Base-by-base conservation (phyloP, 1,284 basidiomycete genomes). In the Lentinula novae-zelandiae region DNA sequence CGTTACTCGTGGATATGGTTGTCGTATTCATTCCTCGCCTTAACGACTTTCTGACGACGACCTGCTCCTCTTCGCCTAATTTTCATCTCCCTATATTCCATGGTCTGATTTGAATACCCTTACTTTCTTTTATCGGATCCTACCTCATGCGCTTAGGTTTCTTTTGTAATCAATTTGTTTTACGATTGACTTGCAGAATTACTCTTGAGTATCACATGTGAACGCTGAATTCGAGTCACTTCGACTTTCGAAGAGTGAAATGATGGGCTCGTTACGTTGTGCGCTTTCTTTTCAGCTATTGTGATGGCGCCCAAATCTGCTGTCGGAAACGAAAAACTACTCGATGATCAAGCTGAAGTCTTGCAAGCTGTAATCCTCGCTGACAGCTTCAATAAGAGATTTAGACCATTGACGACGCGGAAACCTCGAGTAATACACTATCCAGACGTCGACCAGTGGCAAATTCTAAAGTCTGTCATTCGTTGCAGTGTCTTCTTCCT, bases 311-410 rank as follows among this genome's bases (percentile, higher is more conserved):
- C 87, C 20, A 91, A 90, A 73, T 72, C 77, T 38, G 67, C 68
- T 38, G 68, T 73, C 48, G 78, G 76, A 33, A 89, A 87, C 68
- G 87, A 89, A 65, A 87, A 85, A 61, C 71, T 86, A 9, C 77
- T 82, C 17, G 80, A 78, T 54, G 83, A 85, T 20, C 89, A 94
- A 49, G 90, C 93, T 63, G 87, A 94, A 49, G 84, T 91, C 34
- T 77, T 98, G 2, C 95, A 96, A 70, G 95, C 95, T 39, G 92
- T 98, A 61, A 86, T 98, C 57, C 86, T 98, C 49, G 95, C 96
- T 12, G 95, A 98, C 75, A 95, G 92, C 68, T 98, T 96, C 79
- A 95, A 96, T 78, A 90, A 90, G 68, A 86, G 94, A 63, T 96
- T 97, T 71, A 84, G 90, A 64, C 96, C 96, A 15, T 82, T 98